Base-by-base conservation (phyloP, 2,329 filamentous ascomycete genomes). In the Alternaria consortialis region DNA sequence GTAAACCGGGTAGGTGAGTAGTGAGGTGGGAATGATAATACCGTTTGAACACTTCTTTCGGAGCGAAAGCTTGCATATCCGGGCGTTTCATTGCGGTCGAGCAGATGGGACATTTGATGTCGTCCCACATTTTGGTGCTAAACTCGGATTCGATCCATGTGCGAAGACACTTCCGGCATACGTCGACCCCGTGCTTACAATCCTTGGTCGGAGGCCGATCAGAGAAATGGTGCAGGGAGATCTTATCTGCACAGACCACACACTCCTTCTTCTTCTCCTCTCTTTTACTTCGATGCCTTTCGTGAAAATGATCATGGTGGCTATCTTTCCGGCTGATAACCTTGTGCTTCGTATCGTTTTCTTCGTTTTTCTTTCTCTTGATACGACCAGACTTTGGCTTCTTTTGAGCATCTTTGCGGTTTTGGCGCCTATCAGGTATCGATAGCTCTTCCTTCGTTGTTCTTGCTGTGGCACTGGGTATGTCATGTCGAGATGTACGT, bases 101-200 rank as follows among this genome's bases (percentile, higher is more conserved):
- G 63, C 86, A 89, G 6, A 48, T 42, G 3, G 85, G 85, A 53
- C 86, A 89, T 44, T 75, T 76, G 40, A 88, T 80, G 9, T 83
- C 77, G 34, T 82, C 80, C 80, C 82, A 83, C 2, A 78, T 70
- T 54, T 79, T 79, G 7, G 63, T 58, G 7, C 66, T 62, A 53
- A 81, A 75, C 51, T 80, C 74, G 1, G 74, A 72, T 5, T 65
- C 58, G n/a, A 82, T 74, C 80, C 80, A 83, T 32, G 61, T 63
- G 15, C 75, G 66, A 6, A 82, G 69, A 53, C 81, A 83, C 9
- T 73, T 66, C 4, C 60, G 63, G 62, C 80, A 83, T 13, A 74
- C 76, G n/a, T 75, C 65, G 7, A 63, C 53, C 1, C 58, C 53
- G 58, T 82, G 80, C 2, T 60, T 58, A 62, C 80, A 82, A 7